Evolutionary conservation across 2,329 filamentous ascomycete genomes (phyloP), one percentile per base, ranked within the genome.

Genomic region (Ascochyta viciae-villosae): DNA sequence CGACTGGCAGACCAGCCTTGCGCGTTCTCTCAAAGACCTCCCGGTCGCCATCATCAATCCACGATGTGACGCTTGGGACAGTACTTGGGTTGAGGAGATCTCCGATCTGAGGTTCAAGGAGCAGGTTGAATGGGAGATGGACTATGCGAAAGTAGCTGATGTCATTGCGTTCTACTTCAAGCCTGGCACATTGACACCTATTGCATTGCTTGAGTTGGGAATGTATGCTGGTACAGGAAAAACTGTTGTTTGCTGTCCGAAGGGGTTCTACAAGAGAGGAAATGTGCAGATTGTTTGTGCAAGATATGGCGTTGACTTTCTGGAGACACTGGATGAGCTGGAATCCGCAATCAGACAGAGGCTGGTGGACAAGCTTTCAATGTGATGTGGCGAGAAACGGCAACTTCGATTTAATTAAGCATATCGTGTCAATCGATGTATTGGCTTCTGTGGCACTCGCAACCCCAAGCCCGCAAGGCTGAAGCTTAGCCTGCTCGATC

Each of bases 51-150:
- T 89, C 56, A 77, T 84, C 65, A 83, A 89, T 59, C 87, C 86
- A 0, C 73, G 79, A 9, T 81, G 85, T 3, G 47, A 74, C 19
- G 83, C 86, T 68, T 89, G 86, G 87, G 81, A 87, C 65, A 69
- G 66, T 16, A 80, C 76, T 0, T 88, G 86, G 86, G 66, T 62
- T 9, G 83, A 88, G 64, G 80, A 85, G 44, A 73, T 80, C 16
- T 69, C 74, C 0, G 82, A 80, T 55, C 59, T 65, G 3, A 79
- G 77, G 0, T 89, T 84, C 71, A 75, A 73, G n/a, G 76, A 84
- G 53, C 86, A 89, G 69, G 79, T 85, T 0, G 73, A 80, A 38
- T 89, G 87, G 86, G 87, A 89, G 69, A 78, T 89, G 35, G 80
- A 84, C 38, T 82, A 79, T 72, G 83, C 84, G 61, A 80, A 83